Conservation (phyloP, 2,329 filamentous ascomycete genomes). For the Fusarium miscanthi region DNA sequence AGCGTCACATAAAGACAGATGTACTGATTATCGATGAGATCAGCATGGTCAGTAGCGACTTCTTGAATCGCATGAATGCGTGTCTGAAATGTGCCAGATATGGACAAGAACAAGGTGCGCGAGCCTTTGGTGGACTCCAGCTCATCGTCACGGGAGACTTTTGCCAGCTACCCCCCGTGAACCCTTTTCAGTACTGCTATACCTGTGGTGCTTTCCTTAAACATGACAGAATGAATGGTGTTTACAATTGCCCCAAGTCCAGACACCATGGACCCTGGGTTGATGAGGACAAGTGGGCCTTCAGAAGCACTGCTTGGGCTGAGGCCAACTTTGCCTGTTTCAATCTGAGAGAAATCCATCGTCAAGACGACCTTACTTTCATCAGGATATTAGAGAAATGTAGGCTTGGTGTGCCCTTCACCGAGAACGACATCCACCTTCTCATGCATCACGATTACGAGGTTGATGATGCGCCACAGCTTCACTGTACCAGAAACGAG, state of each 20-base stretch:
- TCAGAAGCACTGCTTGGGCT: constrained; percentile 65
- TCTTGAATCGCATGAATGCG: no score
- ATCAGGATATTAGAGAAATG: constrained; percentile 66
- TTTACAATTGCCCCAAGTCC: constrained; percentile 47
- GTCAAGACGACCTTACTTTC: constrained; percentile 65
- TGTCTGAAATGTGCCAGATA: no score
- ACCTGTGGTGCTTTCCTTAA: constrained; percentile 19
- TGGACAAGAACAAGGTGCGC: no score
- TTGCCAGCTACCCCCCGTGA: no score
- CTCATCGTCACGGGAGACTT: no score
- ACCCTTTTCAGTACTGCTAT: constrained; percentile 15
- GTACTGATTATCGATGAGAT: no score
- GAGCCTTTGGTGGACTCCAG: no score
- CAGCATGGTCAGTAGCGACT: no score
- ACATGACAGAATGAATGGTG: no score
- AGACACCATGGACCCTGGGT: constrained; percentile 51
- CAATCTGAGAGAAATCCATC: constrained; percentile 65
- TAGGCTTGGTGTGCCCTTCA: constrained; percentile 57
- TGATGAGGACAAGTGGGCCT: constrained; percentile 70
- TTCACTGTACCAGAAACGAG: constrained; percentile 27
- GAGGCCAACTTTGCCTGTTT: constrained; percentile 64
- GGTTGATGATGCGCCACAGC: constrained; percentile 43
- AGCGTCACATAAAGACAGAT: no score
- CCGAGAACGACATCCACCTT: constrained; percentile 51
- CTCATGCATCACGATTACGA: constrained; percentile 58